Evolutionary conservation across 441 rosid species (phyloP).

Genomic region (Syzygium syzygioides): DNA sequence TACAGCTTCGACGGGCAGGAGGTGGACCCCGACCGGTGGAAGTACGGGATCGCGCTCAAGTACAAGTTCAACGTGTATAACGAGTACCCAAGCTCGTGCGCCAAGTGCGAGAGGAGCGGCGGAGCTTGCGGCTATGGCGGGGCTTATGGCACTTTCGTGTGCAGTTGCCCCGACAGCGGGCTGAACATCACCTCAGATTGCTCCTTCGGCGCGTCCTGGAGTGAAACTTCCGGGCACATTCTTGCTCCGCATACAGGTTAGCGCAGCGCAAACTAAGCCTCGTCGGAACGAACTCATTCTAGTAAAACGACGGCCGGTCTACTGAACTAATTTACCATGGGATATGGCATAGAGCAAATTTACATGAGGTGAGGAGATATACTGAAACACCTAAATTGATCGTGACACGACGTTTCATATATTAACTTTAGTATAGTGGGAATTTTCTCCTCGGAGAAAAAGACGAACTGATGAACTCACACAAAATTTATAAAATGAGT

Average conservation of each 20-base stretch:
- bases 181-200: slow-evolving; percentile 67
- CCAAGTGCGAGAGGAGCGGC: slow-evolving; percentile 61
- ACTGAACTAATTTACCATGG: not conserved
- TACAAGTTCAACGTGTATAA: slow-evolving; percentile 77
- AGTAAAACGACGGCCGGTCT: not conserved
- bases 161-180: slow-evolving; percentile 62
- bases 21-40: slow-evolving; percentile 77
- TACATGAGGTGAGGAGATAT: not conserved
- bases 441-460: not conserved
- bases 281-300: not conserved
- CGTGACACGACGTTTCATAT: not conserved
- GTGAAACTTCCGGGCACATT: slow-evolving; percentile 14
- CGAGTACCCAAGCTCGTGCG: slow-evolving; percentile 62
- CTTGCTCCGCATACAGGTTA: not conserved
- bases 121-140: slow-evolving; percentile 78
- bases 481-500: not conserved
- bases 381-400: not conserved
- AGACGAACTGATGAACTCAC: not conserved
- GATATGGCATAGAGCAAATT: not conserved
- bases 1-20: slow-evolving; percentile 77
- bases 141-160: slow-evolving; percentile 44
- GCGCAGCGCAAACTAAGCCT: not conserved
- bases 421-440: not conserved
- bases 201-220: slow-evolving; percentile 42
- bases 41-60: slow-evolving; percentile 72